These are phyloP conservation scores for Colletotrichum sp. DNA, from an alignment of 2,329 filamentous ascomycete genomes.

Conservation along the genomic window DNA sequence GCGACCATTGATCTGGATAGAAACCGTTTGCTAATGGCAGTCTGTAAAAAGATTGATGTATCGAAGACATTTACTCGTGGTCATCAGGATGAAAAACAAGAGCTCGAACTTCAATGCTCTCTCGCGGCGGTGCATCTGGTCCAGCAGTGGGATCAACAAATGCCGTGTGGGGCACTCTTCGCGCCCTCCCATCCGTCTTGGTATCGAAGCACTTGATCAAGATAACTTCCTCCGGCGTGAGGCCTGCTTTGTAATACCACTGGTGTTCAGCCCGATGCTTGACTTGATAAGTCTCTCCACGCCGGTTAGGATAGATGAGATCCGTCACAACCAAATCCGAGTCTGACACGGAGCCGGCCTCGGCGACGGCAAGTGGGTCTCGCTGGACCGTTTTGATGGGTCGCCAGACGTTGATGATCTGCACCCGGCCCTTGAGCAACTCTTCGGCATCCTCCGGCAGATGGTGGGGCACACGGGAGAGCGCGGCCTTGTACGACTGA, in stretches of 20 bases:
- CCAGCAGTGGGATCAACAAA: conserved; percentile 52
- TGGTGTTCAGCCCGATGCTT: conserved; percentile 44
- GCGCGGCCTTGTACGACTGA: conserved; percentile 50
- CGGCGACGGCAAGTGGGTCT: conserved; percentile 60
- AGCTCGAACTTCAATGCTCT: conserved; percentile 63
- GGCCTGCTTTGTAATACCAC: conserved; percentile 59
- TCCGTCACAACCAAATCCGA: conserved; percentile 52
- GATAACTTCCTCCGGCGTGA: conserved; percentile 58
- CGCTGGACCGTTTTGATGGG: conserved; percentile 55
- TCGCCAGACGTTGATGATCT: conserved; percentile 61
- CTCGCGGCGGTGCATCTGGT: conserved; percentile 52
- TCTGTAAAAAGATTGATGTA: neutral
- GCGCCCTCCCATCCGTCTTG: conserved; percentile 57
- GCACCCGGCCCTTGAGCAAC: conserved; percentile 49
- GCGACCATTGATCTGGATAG: neutral
- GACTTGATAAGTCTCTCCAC: conserved; percentile 54
- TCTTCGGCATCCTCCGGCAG: conserved; percentile 49
- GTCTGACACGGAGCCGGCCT: conserved; percentile 54
- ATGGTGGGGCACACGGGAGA: conserved; percentile 45
- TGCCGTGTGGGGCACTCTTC: conserved; percentile 60
- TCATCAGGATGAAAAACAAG: conserved; percentile 56
- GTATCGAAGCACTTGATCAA: conserved; percentile 69
- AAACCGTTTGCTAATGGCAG: neutral
- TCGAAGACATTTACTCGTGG: neutral
- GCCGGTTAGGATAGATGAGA: conserved; percentile 55